Evolutionary conservation across 345 rosid species (phyloP).

Genomic region (Microthlaspi erraticum): DNA sequence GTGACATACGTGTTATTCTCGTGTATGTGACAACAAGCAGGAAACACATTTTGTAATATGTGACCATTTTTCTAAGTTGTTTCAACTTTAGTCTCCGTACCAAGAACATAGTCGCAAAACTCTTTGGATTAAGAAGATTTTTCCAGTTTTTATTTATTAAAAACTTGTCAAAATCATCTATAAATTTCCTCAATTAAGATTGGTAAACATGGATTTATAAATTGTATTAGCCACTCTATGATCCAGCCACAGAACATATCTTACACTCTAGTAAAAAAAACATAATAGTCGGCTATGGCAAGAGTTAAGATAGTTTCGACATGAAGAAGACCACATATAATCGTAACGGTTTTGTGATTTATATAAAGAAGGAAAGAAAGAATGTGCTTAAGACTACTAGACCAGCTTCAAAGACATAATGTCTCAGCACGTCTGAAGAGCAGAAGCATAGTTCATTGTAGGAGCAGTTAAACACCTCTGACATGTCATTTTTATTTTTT

Average conservation of each 20-base stretch:
- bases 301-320: neutral
- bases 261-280: too few relatives aligned
- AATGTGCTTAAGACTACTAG: conserved; percentile 69
- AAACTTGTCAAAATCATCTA: neutral
- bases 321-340: neutral
- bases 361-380: neutral
- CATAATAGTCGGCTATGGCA: neutral
- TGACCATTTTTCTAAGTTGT: neutral
- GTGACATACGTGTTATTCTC: neutral
- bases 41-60: too few relatives aligned
- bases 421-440: conserved; percentile 83
- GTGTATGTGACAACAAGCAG: neutral
- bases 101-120: neutral
- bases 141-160: neutral
- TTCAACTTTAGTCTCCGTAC: neutral
- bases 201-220: neutral
- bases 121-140: neutral
- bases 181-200: neutral
- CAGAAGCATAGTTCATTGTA: conserved; percentile 51
- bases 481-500: conserved; percentile 40
- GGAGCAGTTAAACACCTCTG: conserved; percentile 71
- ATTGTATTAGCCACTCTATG: neutral
- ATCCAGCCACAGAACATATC: neutral
- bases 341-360: neutral
- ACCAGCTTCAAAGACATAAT: conserved; percentile 65